Base-by-base conservation (phyloP, 352 stramenopile genomes). In the Globisporangium nunn region DNA sequence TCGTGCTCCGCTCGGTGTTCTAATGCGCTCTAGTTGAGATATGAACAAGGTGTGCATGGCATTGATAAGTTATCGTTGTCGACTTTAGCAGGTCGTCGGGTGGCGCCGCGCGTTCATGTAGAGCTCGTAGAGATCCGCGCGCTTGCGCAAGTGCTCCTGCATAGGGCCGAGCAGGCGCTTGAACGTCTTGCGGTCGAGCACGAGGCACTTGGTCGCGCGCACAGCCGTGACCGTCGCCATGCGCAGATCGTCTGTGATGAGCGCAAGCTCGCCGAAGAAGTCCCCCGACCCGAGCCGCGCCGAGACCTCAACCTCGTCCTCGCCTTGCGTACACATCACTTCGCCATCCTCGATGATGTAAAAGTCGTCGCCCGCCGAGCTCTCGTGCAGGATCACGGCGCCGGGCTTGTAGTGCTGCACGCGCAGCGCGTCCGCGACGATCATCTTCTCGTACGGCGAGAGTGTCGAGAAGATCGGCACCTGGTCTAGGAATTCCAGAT, bases 221-320 rank as follows among this genome's bases (percentile, higher is more conserved):
- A 87, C 74, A 50, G 89, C 83, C 52, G 75, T 95, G 35, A 97
- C 87, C 17, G 90, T 97, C 23, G 89, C 92, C 64, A 95, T 87
- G 49, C 90, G 82, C 40, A 78, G 66, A 56, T 96, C 91, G 59
- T 82, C 75, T 11, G 84, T 93, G 8, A 97, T 74, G 11, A 98
- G 77, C 43, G 92, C 89, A 46, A 98, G 89, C 64, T 92, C 78
- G 11, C 83, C 79, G 54, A 89, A 88, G 56, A 82, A 87, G 50
- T 88, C 73, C 12, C 78, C 75, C 10, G 71, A 64, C 44, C 67
- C 74, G 17, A 93, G 71, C 28, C 71, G 63, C 31, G 78, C 72
- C 11, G 82, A 84, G 18, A n/a, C n/a, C n/a, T n/a, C n/a, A n/a
- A 87, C 70, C 49, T 91, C 77, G 50, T 82, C 58, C 46, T 67